A percentile compares a stretch with the other conserved stretches of the same genome.
These are phyloP conservation scores for Venturia asperata DNA, from an alignment of 2,329 filamentous ascomycete genomes.

Conservation along the genomic window DNA sequence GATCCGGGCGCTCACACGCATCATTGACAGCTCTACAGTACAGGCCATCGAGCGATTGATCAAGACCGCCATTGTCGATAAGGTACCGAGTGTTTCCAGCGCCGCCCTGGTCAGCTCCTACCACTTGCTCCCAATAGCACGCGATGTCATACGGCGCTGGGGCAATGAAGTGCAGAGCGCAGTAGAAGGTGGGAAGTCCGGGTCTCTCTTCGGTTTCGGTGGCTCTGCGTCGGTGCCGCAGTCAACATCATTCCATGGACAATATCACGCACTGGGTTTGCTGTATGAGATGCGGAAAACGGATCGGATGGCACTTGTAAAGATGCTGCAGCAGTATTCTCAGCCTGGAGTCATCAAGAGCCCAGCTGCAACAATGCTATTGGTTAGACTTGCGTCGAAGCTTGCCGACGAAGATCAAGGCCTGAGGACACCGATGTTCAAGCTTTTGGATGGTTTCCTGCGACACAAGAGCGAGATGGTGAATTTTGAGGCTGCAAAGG, in stretches of 20 bases:
- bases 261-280: conserved; percentile 96
- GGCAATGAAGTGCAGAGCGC: conserved; percentile 98
- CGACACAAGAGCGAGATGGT: conserved; percentile 83
- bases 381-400: conserved; percentile 87
- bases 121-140: conserved; percentile 91
- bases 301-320: conserved; percentile 95
- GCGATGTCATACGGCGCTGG: conserved; percentile 93
- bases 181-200: conserved; percentile 77
- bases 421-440: conserved; percentile 91
- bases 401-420: conserved; percentile 87
- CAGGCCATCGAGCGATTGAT: conserved; percentile 97
- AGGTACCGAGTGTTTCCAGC: conserved; percentile 94
- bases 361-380: conserved; percentile 82
- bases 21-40: conserved; percentile 72
- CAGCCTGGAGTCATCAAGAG: conserved; percentile 89
- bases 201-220: conserved; percentile 89
- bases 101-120: conserved; percentile 95
- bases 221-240: conserved; percentile 56
- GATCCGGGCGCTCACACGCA: conserved; percentile 16
- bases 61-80: conserved; percentile 99
- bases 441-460: conserved; percentile 91
- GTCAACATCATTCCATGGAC: conserved; percentile 64
- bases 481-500: conserved; percentile 98
- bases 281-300: conserved; percentile 97
- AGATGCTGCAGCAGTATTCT: conserved; percentile 99